These are phyloP conservation scores for Mucor plumbeus DNA, from an alignment of 371 early-diverging fungal species.

Conservation along the genomic window DNA sequence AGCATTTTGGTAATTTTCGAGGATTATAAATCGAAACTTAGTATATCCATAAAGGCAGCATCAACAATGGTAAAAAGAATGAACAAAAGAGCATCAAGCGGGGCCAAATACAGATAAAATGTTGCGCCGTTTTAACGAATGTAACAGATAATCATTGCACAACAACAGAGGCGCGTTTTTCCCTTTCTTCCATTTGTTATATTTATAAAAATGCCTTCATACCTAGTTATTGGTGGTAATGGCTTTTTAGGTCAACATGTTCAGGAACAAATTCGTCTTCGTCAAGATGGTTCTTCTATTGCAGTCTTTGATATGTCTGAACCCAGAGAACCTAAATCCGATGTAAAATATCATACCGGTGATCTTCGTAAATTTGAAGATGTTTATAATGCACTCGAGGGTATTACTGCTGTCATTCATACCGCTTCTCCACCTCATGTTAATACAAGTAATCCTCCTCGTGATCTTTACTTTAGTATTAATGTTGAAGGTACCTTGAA, in stretches of 20 bases:
- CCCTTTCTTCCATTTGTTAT: constrained; percentile 1
- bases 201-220: constrained; percentile 42
- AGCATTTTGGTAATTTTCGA: too few species aligned
- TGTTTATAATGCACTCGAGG: constrained; percentile 68
- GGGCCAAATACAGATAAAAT: constrained; percentile 6
- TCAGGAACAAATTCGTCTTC: constrained; percentile 74
- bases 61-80: neutral
- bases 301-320: constrained; percentile 79
- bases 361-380: constrained; percentile 75
- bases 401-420: constrained; percentile 84
- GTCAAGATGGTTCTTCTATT: constrained; percentile 61
- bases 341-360: constrained; percentile 71
- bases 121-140: constrained; percentile 3
- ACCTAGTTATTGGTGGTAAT: constrained; percentile 88
- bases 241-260: constrained; percentile 90
- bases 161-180: constrained; percentile 2
- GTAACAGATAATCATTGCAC: constrained; percentile 6
- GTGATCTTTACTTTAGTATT: constrained; percentile 75
- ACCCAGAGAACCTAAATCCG: constrained; percentile 54
- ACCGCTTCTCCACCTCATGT: constrained; percentile 91
- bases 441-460: constrained; percentile 89
- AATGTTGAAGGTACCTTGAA: constrained; percentile 91
- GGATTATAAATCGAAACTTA: too few species aligned
- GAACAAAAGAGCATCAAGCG: neutral
- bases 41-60: too few species aligned